Evolutionary conservation across 768 basidiomycete genomes (phyloP), one percentile per base, ranked within the genome.

Genomic region (Xerocomellus dryophilus): DNA sequence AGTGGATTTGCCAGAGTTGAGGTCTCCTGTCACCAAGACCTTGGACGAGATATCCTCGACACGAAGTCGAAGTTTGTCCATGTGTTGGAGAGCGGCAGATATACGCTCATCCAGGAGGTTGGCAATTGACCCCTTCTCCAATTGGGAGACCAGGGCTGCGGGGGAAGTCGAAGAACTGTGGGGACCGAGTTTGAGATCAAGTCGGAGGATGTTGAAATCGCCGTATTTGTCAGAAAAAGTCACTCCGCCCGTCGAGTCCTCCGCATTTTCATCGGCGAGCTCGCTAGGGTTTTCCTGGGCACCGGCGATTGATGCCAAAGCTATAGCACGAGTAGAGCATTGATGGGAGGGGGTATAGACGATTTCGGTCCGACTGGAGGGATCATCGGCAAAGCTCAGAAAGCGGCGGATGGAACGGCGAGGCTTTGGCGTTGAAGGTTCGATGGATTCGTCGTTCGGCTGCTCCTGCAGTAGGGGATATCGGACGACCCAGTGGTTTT

Each of bases 1-100:
- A 0, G 97, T 98, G 18, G 94, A 97, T 73, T 99, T 99, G 64
- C 97, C 97, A 34, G 97, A 90, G 69, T 99, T 99, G 54, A 99
- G 80, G 69, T 99, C 97, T 56, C 97, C 97, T 21, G 97, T 98
- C 54, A 99, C 93, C 59, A 99, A 84, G 46, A 99, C 93, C 70
- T 97, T 93, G 64, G 93, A 96, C 1, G 92, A 89, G 7, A 86
- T 93, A 70, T 98, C 95, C 68, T 89, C 79, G 14, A 98, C 85
- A 38, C 97, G 91, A 46, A 82, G 78, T 32, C 87, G 86, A 57
- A 99, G 86, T 61, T 88, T 88, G 55, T 88, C 81, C 55, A 98
- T 82, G 67, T 98, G 94, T 21, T 78, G 78, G 51, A 90, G 71
- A 20, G 93, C 82, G 21, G 83, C 71, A 15, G 76, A 75, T 62